phyloP scores from a whole-genome alignment of 78 protist species.

The Dictyostelium brefeldianum region DNA sequence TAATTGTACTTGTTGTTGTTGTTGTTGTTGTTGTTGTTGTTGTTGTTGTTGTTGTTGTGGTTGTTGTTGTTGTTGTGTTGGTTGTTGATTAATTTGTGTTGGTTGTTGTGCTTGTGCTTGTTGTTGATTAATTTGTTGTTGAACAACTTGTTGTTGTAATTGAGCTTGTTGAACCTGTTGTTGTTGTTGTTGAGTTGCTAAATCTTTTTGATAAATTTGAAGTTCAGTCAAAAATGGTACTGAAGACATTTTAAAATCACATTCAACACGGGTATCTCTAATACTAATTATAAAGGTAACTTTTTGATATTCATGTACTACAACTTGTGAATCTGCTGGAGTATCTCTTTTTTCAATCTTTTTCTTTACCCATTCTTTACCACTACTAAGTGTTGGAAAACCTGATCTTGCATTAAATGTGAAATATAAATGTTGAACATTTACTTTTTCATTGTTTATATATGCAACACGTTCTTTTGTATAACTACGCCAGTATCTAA shows the following conservation, averaged over 20 bases:
- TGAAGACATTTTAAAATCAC: slow-evolving; percentile 65
- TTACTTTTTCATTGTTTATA: slow-evolving; percentile 60
- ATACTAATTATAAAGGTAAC: slow-evolving; percentile 66
- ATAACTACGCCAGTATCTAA: slow-evolving; percentile 68
- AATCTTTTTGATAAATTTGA: neutral
- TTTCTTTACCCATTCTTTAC: slow-evolving; percentile 75
- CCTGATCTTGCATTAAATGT: slow-evolving; percentile 77
- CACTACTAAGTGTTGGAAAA: slow-evolving; percentile 65
- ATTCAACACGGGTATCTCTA: slow-evolving; percentile 74
- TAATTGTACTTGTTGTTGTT: neutral
- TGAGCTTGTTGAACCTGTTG: neutral
- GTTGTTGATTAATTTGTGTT: slow-evolving; percentile 5
- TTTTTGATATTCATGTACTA: slow-evolving; percentile 67
- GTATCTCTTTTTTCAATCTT: slow-evolving; percentile 40
- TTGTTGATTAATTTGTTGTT: slow-evolving; percentile 20
- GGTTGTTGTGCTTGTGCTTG: slow-evolving; percentile 6
- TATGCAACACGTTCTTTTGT: slow-evolving; percentile 50
- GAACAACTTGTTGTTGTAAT: neutral
- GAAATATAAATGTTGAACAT: slow-evolving; percentile 65
- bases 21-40: neutral
- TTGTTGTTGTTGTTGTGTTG: slow-evolving; percentile 26
- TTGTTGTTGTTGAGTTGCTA: slow-evolving; percentile 3
- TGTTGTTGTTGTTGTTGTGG: slow-evolving; percentile 1
- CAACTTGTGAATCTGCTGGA: neutral
- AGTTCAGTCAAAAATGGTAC: too few species aligned